Evolutionary conservation across 2,329 filamentous ascomycete species (phyloP).

Genomic region (Colletotrichum trifolii): DNA sequence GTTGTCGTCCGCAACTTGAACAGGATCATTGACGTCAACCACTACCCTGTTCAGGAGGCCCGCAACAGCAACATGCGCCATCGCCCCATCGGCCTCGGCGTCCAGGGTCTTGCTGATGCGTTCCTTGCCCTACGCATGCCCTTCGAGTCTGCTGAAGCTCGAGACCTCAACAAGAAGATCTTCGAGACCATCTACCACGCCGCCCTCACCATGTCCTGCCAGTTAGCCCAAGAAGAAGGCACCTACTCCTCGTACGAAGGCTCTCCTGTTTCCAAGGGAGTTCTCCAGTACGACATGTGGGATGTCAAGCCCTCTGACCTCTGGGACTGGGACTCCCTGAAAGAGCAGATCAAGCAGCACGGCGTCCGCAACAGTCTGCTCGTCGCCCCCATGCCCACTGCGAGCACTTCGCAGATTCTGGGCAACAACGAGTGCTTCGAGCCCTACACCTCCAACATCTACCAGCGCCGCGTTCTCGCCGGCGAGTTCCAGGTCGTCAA

Average conservation of each 20-base stretch:
- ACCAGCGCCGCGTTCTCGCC: constrained; percentile 96
- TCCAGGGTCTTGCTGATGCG: constrained; percentile 96
- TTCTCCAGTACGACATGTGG: constrained; percentile 99
- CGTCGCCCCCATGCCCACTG: constrained; percentile 97
- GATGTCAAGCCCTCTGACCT: constrained; percentile 91
- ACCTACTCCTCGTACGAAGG: constrained; percentile 92
- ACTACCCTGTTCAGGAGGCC: constrained; percentile 96
- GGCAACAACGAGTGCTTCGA: constrained; percentile 99
- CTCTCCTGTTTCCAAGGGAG: constrained; percentile 92
- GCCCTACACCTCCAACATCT: constrained; percentile 99
- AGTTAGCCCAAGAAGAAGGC: constrained; percentile 85
- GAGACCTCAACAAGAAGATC: constrained; percentile 95
- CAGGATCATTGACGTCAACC: constrained; percentile 98
- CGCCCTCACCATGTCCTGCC: constrained; percentile 87
- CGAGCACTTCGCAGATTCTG: constrained; percentile 95
- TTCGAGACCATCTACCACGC: constrained; percentile 99
- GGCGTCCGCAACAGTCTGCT: constrained; percentile 96
- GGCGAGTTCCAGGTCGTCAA: constrained; percentile 99
- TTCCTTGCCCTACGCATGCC: constrained; percentile 97
- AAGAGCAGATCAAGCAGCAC: constrained; percentile 90
- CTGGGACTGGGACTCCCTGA: constrained; percentile 94
- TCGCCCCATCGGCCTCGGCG: constrained; percentile 94
- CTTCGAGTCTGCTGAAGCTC: constrained; percentile 95
- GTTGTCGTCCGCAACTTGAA: constrained; percentile 96
- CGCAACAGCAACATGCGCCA: constrained; percentile 97